Percentiles rank a stretch among this genome's conserved stretches.
These are phyloP conservation scores for Thalassiosira exigua DNA, from an alignment of 352 stramenopile species.

Conservation along the genomic window DNA sequence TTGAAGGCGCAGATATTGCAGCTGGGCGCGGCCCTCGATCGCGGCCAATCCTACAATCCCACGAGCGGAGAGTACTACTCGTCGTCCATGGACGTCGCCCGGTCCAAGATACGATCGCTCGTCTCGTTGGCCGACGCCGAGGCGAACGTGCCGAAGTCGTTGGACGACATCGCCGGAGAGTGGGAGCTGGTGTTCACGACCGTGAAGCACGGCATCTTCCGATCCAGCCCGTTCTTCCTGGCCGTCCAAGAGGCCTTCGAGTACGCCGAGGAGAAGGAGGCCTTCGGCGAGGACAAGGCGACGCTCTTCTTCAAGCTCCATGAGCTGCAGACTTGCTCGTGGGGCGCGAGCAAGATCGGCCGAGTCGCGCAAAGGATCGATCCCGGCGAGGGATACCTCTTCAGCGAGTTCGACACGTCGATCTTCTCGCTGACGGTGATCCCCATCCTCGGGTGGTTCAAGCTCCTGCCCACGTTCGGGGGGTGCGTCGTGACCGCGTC, in stretches of 20 bases:
- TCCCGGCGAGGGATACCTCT: conserved; percentile 64
- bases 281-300: conserved; percentile 78
- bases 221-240: conserved; percentile 82
- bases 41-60: conserved; percentile 85
- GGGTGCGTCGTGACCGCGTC: conserved; percentile 86
- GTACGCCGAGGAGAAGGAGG: conserved; percentile 67
- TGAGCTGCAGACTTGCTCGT: conserved; percentile 87
- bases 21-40: conserved; percentile 80
- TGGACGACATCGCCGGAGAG: conserved; percentile 75
- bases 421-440: conserved; percentile 86
- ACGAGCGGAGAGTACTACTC: conserved; percentile 82
- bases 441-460: conserved; percentile 87
- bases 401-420: conserved; percentile 84
- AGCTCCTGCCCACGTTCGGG: conserved; percentile 87
- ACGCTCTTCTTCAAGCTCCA: conserved; percentile 89
- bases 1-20: conserved; percentile 81
- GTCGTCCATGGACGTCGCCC: conserved; percentile 69
- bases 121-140: conserved; percentile 41
- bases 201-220: conserved; percentile 85
- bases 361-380: conserved; percentile 85
- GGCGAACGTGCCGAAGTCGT: conserved; percentile 57
- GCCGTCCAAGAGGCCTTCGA: conserved; percentile 82
- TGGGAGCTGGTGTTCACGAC: conserved; percentile 84
- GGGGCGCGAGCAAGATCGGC: conserved; percentile 85
- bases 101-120: conserved; percentile 69